These are phyloP conservation scores for Lepidopterella palustris DNA, from an alignment of 495 filamentous ascomycete genomes.

Conservation along the genomic window DNA sequence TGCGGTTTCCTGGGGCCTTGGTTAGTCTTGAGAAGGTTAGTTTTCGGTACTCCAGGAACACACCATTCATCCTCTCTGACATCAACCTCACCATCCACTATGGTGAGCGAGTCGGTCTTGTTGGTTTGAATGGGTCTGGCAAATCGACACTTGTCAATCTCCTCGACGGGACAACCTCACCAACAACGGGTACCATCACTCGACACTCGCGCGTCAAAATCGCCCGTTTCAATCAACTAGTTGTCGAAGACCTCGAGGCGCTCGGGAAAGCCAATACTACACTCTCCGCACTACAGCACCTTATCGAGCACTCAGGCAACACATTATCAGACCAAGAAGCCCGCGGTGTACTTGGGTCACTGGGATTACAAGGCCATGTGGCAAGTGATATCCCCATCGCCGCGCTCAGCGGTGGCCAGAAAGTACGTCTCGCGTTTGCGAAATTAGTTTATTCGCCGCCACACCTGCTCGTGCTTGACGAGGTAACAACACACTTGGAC, in stretches of 20 bases:
- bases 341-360: constrained; percentile 52
- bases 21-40: constrained; percentile 58
- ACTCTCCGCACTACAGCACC: constrained; percentile 56
- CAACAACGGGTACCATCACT: constrained; percentile 49
- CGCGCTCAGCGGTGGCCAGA: constrained; percentile 68
- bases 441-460: constrained; percentile 59
- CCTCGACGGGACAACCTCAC: constrained; percentile 39
- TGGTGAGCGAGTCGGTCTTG: constrained; percentile 64
- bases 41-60: constrained; percentile 49
- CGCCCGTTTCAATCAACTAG: constrained; percentile 72
- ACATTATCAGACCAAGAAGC: constrained; percentile 56
- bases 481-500: constrained; percentile 79
- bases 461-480: constrained; percentile 71
- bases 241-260: constrained; percentile 59
- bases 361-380: constrained; percentile 59
- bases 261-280: constrained; percentile 41
- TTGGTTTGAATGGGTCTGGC: constrained; percentile 67
- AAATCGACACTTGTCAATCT: constrained; percentile 65
- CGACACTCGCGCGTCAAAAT: constrained; percentile 59
- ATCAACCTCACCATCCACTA: constrained; percentile 58
- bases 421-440: constrained; percentile 69
- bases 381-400: constrained; percentile 63
- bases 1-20: constrained; percentile 68
- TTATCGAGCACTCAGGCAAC: constrained; percentile 44
- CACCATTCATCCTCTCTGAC: constrained; percentile 45